A percentile compares a stretch with the other conserved stretches of the same genome.
phyloP scores from a whole-genome alignment of 2,329 filamentous ascomycete genomes.

The Claviceps digitariae region DNA sequence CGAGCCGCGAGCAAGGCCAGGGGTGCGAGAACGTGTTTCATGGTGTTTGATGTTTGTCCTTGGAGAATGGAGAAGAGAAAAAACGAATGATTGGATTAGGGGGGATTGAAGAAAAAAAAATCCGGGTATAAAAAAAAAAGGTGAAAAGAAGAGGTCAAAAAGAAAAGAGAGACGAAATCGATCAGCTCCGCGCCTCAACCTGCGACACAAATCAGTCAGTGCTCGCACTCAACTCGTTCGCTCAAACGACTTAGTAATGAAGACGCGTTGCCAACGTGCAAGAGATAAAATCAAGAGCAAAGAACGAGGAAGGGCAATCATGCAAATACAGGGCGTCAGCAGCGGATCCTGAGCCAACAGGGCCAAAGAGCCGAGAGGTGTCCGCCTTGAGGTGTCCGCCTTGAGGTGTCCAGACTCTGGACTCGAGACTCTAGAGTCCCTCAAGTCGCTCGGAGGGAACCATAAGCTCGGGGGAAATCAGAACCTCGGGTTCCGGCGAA shows the following conservation, averaged over 20 bases:
- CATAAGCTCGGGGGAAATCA: no score
- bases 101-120: not conserved
- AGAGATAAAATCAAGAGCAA: not conserved
- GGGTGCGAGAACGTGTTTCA: slow-evolving; percentile 6
- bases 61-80: not conserved
- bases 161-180: not conserved
- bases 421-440: no score
- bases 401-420: no score
- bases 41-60: no score
- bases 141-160: not conserved
- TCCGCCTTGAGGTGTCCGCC: no score
- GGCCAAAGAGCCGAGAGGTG: not conserved
- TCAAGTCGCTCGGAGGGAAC: no score
- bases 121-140: not conserved
- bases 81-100: not conserved
- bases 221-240: not conserved
- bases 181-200: not conserved
- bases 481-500: no score
- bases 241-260: not conserved
- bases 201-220: not conserved
- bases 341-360: no score
- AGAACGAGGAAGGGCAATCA: not conserved
- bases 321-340: not conserved
- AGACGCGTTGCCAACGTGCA: not conserved
- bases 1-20: slow-evolving; percentile 7